Evolutionary conservation across 2,329 filamentous ascomycete species (phyloP), one percentile per base, ranked within the genome.

Genomic region (Cladorrhinum sp.): DNA sequence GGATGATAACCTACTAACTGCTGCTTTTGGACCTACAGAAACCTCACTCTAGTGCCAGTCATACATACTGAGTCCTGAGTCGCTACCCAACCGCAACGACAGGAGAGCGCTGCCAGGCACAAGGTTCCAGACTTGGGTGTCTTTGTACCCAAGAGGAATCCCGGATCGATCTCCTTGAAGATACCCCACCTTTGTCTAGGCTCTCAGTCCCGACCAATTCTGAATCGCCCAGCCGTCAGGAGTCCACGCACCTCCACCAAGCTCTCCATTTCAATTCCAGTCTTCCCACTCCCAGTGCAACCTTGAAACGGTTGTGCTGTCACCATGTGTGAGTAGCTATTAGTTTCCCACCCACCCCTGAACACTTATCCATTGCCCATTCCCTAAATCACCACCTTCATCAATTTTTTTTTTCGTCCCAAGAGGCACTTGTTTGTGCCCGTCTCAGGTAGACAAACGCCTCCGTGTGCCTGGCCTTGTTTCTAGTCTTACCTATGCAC

Each of bases 321-420:
- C 52, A 39, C 50, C 14, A 64, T 64, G 62, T 64, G 62, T 64
- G 56, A 62, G 62, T 64, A 52, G 18, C 6, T 46, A 20, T 46
- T 46, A 18, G 42, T 20, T 28, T 20, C 18, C 42, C 42, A 46
- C 42, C 50, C 55, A n/a, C 28, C 33, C 20, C 51, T 51, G 3
- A 14, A 9, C 46, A 2, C 42, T 30, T 21, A 21, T 46, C n/a
- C 36, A 42, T 16, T n/a, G 16, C 36, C 36, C 36, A n/a, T 21
- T 42, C 18, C n/a, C 20, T 30, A 23, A 20, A 14, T 56, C 48
- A 2, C 52, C 39, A 39, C 23, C 51, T n/a, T 21, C 30, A 23
- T 20, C 42, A 9, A 4, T 46, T 23, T 28, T 18, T 3, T 18
- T 46, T 23, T 28, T 18, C 36, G 10, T 49, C 48, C 23, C 53